phyloP scores from a whole-genome alignment of 2,329 filamentous ascomycete genomes.

The Corynespora cassiicola region DNA sequence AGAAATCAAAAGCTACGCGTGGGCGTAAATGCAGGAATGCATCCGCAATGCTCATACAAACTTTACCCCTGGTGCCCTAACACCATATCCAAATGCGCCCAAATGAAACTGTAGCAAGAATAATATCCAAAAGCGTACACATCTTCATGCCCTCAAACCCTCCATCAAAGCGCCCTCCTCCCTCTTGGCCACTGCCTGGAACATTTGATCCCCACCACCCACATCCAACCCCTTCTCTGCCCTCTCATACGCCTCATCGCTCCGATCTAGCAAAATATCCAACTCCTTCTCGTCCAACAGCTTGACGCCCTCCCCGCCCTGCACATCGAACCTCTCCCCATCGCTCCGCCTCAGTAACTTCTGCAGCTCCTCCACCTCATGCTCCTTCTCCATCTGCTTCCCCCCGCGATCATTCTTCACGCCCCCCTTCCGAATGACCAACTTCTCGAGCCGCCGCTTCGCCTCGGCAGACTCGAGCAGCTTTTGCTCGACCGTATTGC shows the following conservation, averaged over 20 bases:
- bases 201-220: slow-evolving; percentile 64
- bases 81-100: neutral
- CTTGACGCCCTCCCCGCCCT: slow-evolving; percentile 62
- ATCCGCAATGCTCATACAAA: too few relatives aligned
- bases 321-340: slow-evolving; percentile 67
- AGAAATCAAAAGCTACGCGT: neutral
- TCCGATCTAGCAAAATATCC: slow-evolving; percentile 78
- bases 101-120: neutral
- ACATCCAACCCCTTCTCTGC: slow-evolving; percentile 81
- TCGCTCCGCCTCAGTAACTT: slow-evolving; percentile 66
- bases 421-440: slow-evolving; percentile 90
- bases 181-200: slow-evolving; percentile 83
- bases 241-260: slow-evolving; percentile 69
- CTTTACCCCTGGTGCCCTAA: too few relatives aligned
- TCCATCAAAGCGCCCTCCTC: slow-evolving; percentile 59
- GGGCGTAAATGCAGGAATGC: too few relatives aligned
- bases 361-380: slow-evolving; percentile 57
- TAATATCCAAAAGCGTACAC: neutral
- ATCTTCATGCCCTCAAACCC: slow-evolving; percentile 52
- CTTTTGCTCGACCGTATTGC: slow-evolving; percentile 89
- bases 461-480: slow-evolving; percentile 87
- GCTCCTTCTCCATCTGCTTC: slow-evolving; percentile 41
- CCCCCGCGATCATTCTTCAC: slow-evolving; percentile 65
- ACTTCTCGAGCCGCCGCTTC: slow-evolving; percentile 89
- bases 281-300: slow-evolving; percentile 80